Base-by-base conservation (phyloP, 305 asterid species). In the Fraxinus platypoda region DNA sequence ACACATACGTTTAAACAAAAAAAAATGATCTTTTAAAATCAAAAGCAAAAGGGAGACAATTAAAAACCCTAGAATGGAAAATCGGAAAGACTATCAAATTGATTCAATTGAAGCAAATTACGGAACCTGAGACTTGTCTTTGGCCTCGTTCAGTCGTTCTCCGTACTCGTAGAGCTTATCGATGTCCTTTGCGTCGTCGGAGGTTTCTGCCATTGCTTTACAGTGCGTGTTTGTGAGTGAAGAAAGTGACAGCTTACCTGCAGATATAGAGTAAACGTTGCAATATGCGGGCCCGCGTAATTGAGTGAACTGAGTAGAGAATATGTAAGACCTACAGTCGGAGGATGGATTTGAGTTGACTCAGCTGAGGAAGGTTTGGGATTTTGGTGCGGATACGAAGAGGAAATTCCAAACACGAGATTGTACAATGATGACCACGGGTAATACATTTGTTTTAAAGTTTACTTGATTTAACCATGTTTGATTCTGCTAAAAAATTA, bases 151-250 rank as follows among this genome's bases (percentile, higher is more conserved):
- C 85, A 95, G 97, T 43, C 94, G 93, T 74, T 90, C 98, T 1
- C 95, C 95, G 78, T 89, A 95, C 90, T 90, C 97, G 84, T 95
- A 95, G 74, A 95, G 98, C 87, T 95, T 94, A 87, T 94, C 97
- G 83, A 94, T 90, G 79, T 87, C 94, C 31, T 79, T 88, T 46
- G 94, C 88, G 73, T 92, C 98, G 83, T 88, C 92, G 78, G 91
- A 82, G 59, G 49, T 85, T 30, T 87, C 91, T 26, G 92, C 66
- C 97, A 90, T 92, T 82, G 88, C 84, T 73, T 54, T 34, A 28
- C 78, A 57, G 82, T 59, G 81, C 23, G 70, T 7, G 66, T 26
- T 21, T 46, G 80, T 49, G 43, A 41, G 85, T 37, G 78, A 54
- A 74, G 37, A 87, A 78, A 49, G 73, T 43, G 77, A 49, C 70